phyloP scores from a whole-genome alignment of 345 rosid species.

The Pseudoturritis turrita region DNA sequence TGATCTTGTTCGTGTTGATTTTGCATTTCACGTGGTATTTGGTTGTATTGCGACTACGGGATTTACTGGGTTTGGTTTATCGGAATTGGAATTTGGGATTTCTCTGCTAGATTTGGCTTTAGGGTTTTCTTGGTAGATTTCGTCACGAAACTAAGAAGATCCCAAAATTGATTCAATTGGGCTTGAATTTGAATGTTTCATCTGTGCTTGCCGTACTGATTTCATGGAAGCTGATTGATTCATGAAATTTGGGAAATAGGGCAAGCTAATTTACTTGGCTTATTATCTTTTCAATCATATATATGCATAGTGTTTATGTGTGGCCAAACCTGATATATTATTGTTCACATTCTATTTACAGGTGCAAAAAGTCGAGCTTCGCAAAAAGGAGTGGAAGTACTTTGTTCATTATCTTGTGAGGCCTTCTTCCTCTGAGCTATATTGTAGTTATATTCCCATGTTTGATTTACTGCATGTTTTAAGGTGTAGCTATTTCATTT shows the following conservation, averaged over 20 bases:
- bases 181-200: neutral
- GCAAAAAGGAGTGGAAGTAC: conserved; percentile 93
- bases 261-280: no score
- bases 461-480: conserved; percentile 5
- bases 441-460: neutral
- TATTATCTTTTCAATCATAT: no score
- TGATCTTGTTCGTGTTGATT: neutral
- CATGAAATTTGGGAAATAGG: neutral
- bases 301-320: neutral
- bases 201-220: neutral
- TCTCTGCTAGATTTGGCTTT: neutral
- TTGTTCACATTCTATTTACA: conserved; percentile 24
- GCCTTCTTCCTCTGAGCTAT: conserved; percentile 7
- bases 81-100: neutral
- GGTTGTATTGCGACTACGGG: neutral
- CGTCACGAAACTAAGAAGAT: neutral
- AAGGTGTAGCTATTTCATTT: neutral
- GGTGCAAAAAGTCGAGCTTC: conserved; percentile 86
- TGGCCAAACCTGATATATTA: neutral
- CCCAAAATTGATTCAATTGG: neutral
- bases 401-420: conserved; percentile 97
- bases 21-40: neutral
- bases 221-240: no score
- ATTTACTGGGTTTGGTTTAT: neutral
- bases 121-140: neutral